Conservation (phyloP, 768 basidiomycete species). For the Amanita fuliginea region DNA sequence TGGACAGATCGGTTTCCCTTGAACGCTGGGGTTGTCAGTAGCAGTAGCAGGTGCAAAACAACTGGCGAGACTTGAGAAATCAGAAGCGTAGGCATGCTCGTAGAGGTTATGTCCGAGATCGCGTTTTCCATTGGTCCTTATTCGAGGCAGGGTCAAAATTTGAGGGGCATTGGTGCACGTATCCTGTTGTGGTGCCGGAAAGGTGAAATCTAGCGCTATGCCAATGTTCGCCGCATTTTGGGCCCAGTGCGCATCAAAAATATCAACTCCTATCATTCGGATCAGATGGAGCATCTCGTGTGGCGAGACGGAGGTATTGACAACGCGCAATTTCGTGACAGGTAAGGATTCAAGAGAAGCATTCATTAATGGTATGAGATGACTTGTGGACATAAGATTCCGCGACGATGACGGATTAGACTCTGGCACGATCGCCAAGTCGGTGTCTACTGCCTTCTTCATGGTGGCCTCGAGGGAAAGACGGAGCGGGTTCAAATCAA, state of each 20-base stretch:
- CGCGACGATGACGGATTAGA: not conserved
- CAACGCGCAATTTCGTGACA: constrained; percentile 47
- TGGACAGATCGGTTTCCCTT: constrained; percentile 20
- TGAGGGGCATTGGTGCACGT: not conserved
- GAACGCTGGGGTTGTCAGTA: constrained; percentile 7
- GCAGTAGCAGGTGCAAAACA: constrained; percentile 15
- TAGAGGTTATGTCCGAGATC: constrained; percentile 72
- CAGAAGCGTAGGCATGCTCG: constrained; percentile 38
- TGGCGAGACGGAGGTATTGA: constrained; percentile 45
- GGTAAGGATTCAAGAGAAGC: constrained; percentile 52
- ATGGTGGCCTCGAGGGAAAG: constrained; percentile 17
- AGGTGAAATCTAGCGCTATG: constrained; percentile 68
- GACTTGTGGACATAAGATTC: constrained; percentile 6
- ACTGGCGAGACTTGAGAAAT: constrained; percentile 46
- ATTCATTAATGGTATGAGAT: constrained; percentile 32
- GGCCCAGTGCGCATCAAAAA: constrained; percentile 70
- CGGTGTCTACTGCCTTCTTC: constrained; percentile 1
- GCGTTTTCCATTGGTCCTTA: constrained; percentile 14
- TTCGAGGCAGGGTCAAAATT: not conserved
- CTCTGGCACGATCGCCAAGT: constrained; percentile 6
- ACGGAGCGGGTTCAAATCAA: constrained; percentile 50
- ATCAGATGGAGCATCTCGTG: constrained; percentile 69
- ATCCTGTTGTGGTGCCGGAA: constrained; percentile 33
- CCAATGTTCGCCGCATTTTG: constrained; percentile 58
- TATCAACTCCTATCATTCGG: constrained; percentile 53